Evolutionary conservation across 1,284 basidiomycete genomes (phyloP), one percentile per base, ranked within the genome.

Genomic region (Afroboletus lepidellus): DNA sequence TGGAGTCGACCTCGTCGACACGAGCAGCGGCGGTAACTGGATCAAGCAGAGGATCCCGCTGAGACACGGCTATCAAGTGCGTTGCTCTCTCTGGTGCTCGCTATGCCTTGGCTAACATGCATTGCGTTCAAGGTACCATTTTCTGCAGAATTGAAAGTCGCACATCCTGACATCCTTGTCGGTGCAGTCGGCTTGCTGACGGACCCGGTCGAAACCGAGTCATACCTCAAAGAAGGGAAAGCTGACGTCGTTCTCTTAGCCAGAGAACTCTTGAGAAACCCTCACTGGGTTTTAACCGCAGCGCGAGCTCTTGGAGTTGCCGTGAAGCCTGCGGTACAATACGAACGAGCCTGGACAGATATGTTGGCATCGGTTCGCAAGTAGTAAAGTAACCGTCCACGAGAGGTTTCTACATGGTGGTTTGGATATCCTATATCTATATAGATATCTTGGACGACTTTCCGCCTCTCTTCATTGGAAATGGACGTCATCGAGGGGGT

Each of bases 181-280:
- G 82, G 83, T 15, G 67, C 85, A 2, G 90, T 93, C n/a, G 91
- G 91, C 3, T 66, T 87, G 45, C 88, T 94, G 62, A 87, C 81
- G 0, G 76, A 81, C 12, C 77, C 84, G 2, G 58, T 74, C 20
- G 77, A 87, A 62, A 86, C 87, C 3, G 84, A 92, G 64, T 75
- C 77, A 8, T 83, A 87, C 61, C 66, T 93, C 29, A 74, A 80
- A 56, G 71, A 78, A 2, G 83, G 83, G 20, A 79, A 87, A 60
- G 81, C 85, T 2, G 88, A 92, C 62, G 79, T 86, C 6, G 72
- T 90, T 16, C 78, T 84, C 52, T 70, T 90, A 15, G 90, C 83
- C 2, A 74, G 90, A 43, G 84, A 87, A 58, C 70, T 88, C 25
- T 57, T 87, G 47, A 72, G 81, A 25, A 74, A 78, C 52, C 83